Conservation (phyloP, 2,329 filamentous ascomycete genomes). For the Cryoendolithus antarcticus region DNA sequence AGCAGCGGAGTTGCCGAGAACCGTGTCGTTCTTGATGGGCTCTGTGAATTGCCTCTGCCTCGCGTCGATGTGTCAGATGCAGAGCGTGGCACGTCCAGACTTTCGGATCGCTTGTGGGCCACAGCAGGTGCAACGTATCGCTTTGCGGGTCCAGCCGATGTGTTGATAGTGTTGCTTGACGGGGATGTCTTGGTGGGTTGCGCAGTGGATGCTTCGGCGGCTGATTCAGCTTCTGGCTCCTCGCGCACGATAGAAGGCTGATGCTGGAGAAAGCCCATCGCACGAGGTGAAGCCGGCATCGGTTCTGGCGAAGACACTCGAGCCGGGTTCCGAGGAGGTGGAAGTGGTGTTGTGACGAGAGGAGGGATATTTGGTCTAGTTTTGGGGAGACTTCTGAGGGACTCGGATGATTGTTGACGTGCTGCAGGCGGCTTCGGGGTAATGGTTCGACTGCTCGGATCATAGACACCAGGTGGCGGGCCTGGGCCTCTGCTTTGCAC, state of each 20-base stretch:
- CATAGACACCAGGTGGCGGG: constrained; percentile 15
- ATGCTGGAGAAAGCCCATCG: constrained; percentile 14
- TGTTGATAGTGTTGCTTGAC: too few relatives aligned
- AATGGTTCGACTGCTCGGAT: constrained; percentile 20
- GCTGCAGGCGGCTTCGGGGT: constrained; percentile 8
- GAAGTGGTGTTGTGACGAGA: constrained; percentile 12
- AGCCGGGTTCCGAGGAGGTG: constrained; percentile 20
- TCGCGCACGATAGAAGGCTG: constrained; percentile 24
- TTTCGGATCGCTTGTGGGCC: constrained; percentile 16
- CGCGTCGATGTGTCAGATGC: constrained; percentile 10
- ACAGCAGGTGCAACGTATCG: too few relatives aligned
- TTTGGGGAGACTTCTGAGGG: background rate
- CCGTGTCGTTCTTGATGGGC: constrained; percentile 55
- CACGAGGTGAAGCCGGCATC: constrained; percentile 11
- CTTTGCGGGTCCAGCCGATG: too few relatives aligned
- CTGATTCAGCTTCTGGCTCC: constrained; percentile 19
- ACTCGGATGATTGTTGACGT: constrained; percentile 1
- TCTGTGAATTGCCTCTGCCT: constrained; percentile 28
- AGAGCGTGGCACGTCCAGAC: constrained; percentile 21
- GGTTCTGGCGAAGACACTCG: constrained; percentile 10
- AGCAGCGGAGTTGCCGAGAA: constrained; percentile 50
- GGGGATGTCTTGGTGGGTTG: background rate
- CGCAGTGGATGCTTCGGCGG: constrained; percentile 6
- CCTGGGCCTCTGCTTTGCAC: constrained; percentile 3
- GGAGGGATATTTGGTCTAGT: constrained; percentile 6